Evolutionary conservation across 108 stramenopile species (phyloP).

Genomic region (Parmales sp.): DNA sequence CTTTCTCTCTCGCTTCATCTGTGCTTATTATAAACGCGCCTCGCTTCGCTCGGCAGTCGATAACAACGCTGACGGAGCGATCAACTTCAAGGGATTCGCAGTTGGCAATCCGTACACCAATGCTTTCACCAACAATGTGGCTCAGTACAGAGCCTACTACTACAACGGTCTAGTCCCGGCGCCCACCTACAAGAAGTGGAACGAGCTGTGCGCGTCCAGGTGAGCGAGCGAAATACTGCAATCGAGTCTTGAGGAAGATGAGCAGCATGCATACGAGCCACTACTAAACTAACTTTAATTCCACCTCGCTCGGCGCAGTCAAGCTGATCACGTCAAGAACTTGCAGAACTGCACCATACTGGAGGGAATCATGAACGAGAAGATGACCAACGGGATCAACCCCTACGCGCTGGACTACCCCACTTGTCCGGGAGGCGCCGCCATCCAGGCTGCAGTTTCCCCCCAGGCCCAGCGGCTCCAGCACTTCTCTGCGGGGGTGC

Average conservation of each 20-base stretch:
- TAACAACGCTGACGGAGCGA: slow-evolving; percentile 9
- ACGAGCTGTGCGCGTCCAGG: no score
- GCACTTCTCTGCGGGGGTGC: no score
- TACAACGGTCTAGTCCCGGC: slow-evolving; percentile 48
- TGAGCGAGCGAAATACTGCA: no score
- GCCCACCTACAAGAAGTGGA: slow-evolving; percentile 36
- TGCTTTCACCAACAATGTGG: slow-evolving; percentile 35
- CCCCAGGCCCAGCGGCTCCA: not conserved
- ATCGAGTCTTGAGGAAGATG: no score
- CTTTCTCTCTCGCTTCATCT: no score
- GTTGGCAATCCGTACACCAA: slow-evolving; percentile 50
- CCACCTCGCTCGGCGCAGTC: no score
- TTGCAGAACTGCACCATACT: slow-evolving; percentile 20
- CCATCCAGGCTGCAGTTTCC: slow-evolving; percentile 16
- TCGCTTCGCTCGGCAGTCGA: no score
- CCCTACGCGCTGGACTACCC: slow-evolving; percentile 67
- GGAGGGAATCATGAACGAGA: slow-evolving; percentile 25
- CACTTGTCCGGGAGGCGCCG: no score
- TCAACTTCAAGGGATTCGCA: slow-evolving; percentile 47
- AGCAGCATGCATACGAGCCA: no score
- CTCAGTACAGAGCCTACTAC: slow-evolving; percentile 40
- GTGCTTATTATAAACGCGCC: no score
- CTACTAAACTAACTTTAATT: no score
- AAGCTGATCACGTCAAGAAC: slow-evolving; percentile 20
- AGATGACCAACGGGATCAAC: slow-evolving; percentile 38